Conservation (phyloP, 1,284 basidiomycete species). For the Amylostereum chailletii region DNA sequence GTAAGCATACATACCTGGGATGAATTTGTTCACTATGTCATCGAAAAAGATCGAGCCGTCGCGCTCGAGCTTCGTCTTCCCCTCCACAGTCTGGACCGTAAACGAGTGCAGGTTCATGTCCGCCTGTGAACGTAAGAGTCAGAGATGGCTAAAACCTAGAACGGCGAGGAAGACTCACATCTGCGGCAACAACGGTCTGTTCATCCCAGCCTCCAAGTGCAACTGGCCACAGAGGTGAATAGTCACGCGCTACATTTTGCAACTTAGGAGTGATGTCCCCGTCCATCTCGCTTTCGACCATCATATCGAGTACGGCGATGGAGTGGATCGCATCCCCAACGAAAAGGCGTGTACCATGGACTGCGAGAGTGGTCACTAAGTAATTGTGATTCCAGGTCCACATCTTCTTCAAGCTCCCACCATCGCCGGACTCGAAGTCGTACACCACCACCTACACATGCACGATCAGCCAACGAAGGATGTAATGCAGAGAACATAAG, state of each 20-base stretch:
- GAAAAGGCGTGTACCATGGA: slow-evolving; percentile 41
- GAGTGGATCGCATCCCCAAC: slow-evolving; percentile 82
- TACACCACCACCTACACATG: slow-evolving; percentile 40
- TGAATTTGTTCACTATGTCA: slow-evolving; percentile 65
- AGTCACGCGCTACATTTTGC: slow-evolving; percentile 64
- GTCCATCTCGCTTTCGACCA: neutral
- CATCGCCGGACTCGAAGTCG: slow-evolving; percentile 21
- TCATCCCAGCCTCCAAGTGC: slow-evolving; percentile 46
- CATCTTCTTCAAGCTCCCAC: slow-evolving; percentile 30
- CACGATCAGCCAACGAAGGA: neutral
- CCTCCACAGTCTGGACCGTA: slow-evolving; percentile 33
- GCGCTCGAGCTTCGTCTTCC: slow-evolving; percentile 39
- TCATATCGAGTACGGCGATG: slow-evolving; percentile 59
- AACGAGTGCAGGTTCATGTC: slow-evolving; percentile 75
- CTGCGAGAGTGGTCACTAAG: slow-evolving; percentile 55
- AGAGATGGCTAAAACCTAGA: neutral
- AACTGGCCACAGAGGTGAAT: slow-evolving; percentile 67
- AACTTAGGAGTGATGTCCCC: slow-evolving; percentile 29
- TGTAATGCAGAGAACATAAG: slow-evolving; percentile 7
- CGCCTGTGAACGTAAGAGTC: slow-evolving; percentile 31
- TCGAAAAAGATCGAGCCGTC: slow-evolving; percentile 60
- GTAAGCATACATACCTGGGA: slow-evolving; percentile 38
- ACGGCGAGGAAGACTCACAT: slow-evolving; percentile 40
- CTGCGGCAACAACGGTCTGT: slow-evolving; percentile 63
- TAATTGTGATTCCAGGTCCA: slow-evolving; percentile 76